These are phyloP conservation scores for Pezicula rhizophila DNA, from an alignment of 2,329 filamentous ascomycete genomes.

Conservation along the genomic window DNA sequence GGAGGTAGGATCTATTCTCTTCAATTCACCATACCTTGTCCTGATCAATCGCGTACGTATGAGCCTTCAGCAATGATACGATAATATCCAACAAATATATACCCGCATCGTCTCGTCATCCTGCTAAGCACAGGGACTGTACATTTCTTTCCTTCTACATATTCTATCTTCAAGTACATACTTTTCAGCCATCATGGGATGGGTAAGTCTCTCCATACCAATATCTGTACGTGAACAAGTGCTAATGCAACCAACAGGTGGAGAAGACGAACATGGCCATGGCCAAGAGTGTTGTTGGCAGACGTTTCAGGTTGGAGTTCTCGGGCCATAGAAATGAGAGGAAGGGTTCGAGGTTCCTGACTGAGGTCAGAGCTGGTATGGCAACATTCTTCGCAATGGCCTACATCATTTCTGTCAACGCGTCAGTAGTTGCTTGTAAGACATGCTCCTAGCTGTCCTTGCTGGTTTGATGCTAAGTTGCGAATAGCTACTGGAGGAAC, in stretches of 20 bases:
- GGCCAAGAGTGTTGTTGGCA: constrained; percentile 59
- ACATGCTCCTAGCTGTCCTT: too few species aligned
- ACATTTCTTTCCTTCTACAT: constrained; percentile 3
- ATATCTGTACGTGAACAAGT: not conserved
- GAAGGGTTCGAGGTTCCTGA: constrained; percentile 69
- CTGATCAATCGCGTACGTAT: too few species aligned
- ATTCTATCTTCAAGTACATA: constrained; percentile 8
- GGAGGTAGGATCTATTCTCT: too few species aligned
- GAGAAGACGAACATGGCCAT: constrained; percentile 36
- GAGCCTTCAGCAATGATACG: too few species aligned
- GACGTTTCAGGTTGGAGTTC: constrained; percentile 75
- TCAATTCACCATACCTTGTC: too few species aligned
- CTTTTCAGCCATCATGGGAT: constrained; percentile 19
- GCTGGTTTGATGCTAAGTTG: too few species aligned
- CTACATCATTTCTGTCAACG: constrained; percentile 60
- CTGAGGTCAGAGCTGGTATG: constrained; percentile 73
- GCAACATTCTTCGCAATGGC: constrained; percentile 63
- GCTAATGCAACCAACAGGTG: constrained; percentile 14
- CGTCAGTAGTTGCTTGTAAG: constrained; percentile 33
- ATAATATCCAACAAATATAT: too few species aligned
- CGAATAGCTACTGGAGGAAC: constrained; percentile 62
- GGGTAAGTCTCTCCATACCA: constrained; percentile 14
- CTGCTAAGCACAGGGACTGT: not conserved
- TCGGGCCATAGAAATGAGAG: constrained; percentile 57
- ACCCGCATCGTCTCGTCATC: too few species aligned